Conservation (phyloP, 768 basidiomycete species). For the Collybia mongolica region DNA sequence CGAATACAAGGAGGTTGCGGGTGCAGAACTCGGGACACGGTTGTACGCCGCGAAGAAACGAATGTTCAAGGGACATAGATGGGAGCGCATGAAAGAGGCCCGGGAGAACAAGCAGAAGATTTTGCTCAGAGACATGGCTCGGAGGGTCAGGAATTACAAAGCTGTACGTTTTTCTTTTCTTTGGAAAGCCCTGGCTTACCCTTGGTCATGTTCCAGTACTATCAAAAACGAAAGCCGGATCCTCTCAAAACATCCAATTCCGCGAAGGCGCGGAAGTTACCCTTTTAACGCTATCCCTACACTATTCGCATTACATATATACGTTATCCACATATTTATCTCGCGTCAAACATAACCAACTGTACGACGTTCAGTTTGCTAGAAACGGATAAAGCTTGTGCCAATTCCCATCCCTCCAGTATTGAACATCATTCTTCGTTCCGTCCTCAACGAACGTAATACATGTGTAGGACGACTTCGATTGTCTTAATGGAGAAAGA, state of each 20-base stretch:
- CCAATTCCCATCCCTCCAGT: too few relatives aligned
- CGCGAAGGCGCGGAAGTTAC: conserved; percentile 53
- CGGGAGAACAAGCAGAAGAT: conserved; percentile 47
- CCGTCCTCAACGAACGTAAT: too few relatives aligned
- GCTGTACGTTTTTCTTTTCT: conserved; percentile 36
- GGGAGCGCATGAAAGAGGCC: conserved; percentile 61
- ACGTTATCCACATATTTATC: neutral
- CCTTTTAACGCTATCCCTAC: conserved; percentile 40
- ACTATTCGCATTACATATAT: neutral
- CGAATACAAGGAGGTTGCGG: conserved; percentile 38
- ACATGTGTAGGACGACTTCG: too few relatives aligned
- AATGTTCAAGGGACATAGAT: conserved; percentile 95
- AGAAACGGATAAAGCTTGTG: too few relatives aligned
- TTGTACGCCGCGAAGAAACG: conserved; percentile 75
- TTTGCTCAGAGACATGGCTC: conserved; percentile 68
- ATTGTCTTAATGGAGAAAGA: too few relatives aligned
- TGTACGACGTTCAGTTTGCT: too few relatives aligned
- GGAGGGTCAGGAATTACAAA: conserved; percentile 66
- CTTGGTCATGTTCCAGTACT: conserved; percentile 31
- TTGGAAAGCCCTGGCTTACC: neutral
- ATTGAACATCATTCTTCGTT: too few relatives aligned
- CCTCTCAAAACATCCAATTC: conserved; percentile 55
- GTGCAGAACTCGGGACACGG: conserved; percentile 56
- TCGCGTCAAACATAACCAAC: too few relatives aligned
- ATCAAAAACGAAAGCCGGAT: conserved; percentile 51